Conservation (phyloP, 331 rosid genomes). For the Rhamnella rubrinervis region DNA sequence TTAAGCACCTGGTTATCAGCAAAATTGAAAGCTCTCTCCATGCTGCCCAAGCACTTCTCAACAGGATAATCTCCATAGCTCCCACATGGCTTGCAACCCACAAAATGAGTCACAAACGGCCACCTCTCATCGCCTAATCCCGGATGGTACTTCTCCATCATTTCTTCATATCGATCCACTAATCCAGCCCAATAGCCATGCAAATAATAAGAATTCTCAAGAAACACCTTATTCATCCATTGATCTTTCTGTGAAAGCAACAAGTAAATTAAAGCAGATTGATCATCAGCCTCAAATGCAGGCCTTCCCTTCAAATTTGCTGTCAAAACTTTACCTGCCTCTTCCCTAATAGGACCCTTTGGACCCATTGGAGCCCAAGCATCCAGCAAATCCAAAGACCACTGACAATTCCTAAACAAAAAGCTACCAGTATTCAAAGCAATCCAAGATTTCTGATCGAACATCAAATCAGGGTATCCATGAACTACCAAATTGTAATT, state of each 20-base stretch:
- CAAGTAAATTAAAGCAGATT: slow-evolving; percentile 85
- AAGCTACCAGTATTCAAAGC: slow-evolving; percentile 92
- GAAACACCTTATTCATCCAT: slow-evolving; percentile 89
- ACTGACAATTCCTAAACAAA: slow-evolving; percentile 84
- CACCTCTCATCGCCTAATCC: slow-evolving; percentile 97
- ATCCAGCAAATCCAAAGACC: slow-evolving; percentile 97
- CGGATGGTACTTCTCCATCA: slow-evolving; percentile 92
- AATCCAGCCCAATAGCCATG: slow-evolving; percentile 97
- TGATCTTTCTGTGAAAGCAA: slow-evolving; percentile 72
- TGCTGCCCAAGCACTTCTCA: slow-evolving; percentile 84
- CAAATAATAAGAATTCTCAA: slow-evolving; percentile 85
- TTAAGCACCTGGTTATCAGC: slow-evolving; percentile 93
- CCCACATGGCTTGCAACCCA: slow-evolving; percentile 99
- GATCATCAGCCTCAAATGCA: slow-evolving; percentile 92
- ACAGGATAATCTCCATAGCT: slow-evolving; percentile 98
- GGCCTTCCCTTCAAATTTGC: slow-evolving; percentile 91
- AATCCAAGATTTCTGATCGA: slow-evolving; percentile 92
- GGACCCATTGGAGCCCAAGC: slow-evolving; percentile 99
- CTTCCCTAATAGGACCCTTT: slow-evolving; percentile 75
- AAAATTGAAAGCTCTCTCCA: slow-evolving; percentile 97
- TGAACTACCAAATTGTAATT: slow-evolving; percentile 74
- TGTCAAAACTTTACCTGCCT: slow-evolving; percentile 82
- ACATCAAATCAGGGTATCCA: slow-evolving; percentile 90
- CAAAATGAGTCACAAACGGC: slow-evolving; percentile 98
- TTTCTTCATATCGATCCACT: slow-evolving; percentile 95